phyloP scores from a whole-genome alignment of 805 yeast species.

The Maudiozyma barnettii region DNA sequence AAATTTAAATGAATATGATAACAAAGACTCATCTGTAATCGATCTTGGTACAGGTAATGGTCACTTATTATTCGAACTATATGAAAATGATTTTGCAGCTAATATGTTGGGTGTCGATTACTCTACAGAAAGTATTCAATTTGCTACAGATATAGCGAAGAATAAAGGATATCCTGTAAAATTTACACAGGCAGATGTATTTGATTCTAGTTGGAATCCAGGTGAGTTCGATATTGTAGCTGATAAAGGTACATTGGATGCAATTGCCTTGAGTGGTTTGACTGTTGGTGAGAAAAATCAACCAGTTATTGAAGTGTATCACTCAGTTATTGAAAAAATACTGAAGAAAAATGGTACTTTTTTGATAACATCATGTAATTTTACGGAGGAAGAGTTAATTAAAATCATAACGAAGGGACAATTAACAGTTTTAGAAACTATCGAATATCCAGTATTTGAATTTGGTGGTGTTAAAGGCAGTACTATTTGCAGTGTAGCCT shows the following conservation, averaged over 20 bases:
- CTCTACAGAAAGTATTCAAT: conserved; percentile 66
- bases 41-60: conserved; percentile 98
- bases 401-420: conserved; percentile 39
- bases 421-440: conserved; percentile 51
- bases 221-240: conserved; percentile 60
- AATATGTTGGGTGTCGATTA: conserved; percentile 74
- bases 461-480: conserved; percentile 89
- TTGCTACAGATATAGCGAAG: conserved; percentile 54
- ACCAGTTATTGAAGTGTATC: conserved; percentile 52
- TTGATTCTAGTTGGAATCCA: conserved; percentile 33
- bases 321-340: conserved; percentile 45
- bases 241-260: conserved; percentile 96
- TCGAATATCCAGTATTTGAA: conserved; percentile 71
- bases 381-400: conserved; percentile 70
- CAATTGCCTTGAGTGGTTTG: conserved; percentile 75
- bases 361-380: conserved; percentile 86
- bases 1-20: conserved; percentile 32
- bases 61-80: conserved; percentile 63
- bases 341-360: conserved; percentile 50
- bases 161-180: conserved; percentile 31
- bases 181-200: conserved; percentile 65
- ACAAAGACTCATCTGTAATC: conserved; percentile 37
- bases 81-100: conserved; percentile 54
- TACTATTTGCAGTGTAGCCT: conserved; percentile 81
- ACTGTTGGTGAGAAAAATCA: conserved; percentile 37